These are phyloP conservation scores for Auriscalpium orientale DNA, from an alignment of 768 basidiomycete species.

Conservation along the genomic window DNA sequence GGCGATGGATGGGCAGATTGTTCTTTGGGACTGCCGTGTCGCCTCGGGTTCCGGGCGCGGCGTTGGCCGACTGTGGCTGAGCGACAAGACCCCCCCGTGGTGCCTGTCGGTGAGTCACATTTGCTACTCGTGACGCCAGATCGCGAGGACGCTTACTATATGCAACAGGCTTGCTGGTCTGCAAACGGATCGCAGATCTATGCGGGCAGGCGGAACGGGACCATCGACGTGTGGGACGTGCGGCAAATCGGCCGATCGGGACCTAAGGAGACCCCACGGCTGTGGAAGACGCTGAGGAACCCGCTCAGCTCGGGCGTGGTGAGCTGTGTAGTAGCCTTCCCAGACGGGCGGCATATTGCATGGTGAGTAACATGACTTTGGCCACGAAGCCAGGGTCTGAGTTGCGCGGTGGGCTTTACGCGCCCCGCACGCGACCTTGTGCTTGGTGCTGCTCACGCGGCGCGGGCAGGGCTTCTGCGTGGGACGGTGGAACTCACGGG, in stretches of 20 bases:
- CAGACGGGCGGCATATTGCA: constrained; percentile 86
- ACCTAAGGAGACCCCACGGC: constrained; percentile 56
- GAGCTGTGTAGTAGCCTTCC: constrained; percentile 85
- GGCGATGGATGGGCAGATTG: constrained; percentile 85
- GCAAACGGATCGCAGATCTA: constrained; percentile 81
- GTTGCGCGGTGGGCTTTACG: background rate
- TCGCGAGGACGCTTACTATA: background rate
- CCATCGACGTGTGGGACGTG: constrained; percentile 92
- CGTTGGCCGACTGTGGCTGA: constrained; percentile 81
- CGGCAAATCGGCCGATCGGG: constrained; percentile 66
- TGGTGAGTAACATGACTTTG: constrained; percentile 46
- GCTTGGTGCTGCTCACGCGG: background rate
- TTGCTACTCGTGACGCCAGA: constrained; percentile 3
- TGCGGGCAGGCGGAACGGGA: constrained; percentile 85
- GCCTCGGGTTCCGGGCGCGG: constrained; percentile 50
- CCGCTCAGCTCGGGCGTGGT: constrained; percentile 87
- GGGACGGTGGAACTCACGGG: background rate
- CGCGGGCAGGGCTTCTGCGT: background rate
- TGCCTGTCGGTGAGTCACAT: constrained; percentile 73
- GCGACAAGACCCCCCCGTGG: constrained; percentile 92
- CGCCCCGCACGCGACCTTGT: background rate
- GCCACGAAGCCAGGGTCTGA: background rate
- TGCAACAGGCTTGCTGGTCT: constrained; percentile 85
- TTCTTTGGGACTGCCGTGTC: constrained; percentile 84
- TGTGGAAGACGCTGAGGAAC: constrained; percentile 79